Evolutionary conservation across 2,329 filamentous ascomycete species (phyloP).

Genomic region (Aspergillus brasiliensis): DNA sequence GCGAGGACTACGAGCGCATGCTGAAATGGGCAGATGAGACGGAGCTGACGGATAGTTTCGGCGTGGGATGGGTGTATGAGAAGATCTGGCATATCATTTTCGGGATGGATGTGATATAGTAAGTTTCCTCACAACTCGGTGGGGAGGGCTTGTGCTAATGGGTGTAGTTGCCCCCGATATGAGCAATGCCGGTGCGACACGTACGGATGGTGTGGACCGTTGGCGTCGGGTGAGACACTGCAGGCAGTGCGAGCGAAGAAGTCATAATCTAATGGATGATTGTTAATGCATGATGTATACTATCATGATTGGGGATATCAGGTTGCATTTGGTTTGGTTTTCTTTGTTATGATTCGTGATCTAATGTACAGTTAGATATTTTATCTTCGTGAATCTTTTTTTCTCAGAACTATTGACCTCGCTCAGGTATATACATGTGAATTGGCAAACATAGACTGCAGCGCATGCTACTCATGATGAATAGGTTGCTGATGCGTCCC

Average conservation of each 20-base stretch:
- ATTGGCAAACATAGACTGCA: neutral
- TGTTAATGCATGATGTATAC: slow-evolving; percentile 11
- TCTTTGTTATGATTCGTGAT: slow-evolving; percentile 6
- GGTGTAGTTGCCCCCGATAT: slow-evolving; percentile 28
- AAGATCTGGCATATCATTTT: slow-evolving; percentile 40
- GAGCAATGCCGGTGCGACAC: slow-evolving; percentile 35
- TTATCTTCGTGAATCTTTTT: neutral
- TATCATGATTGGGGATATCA: slow-evolving; percentile 8
- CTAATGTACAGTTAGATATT: slow-evolving; percentile 12
- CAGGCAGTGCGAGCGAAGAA: slow-evolving; percentile 23
- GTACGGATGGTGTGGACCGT: slow-evolving; percentile 34
- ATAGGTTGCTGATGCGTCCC: slow-evolving; percentile 23
- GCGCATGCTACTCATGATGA: slow-evolving; percentile 11
- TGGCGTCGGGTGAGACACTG: slow-evolving; percentile 31
- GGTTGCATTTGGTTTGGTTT: slow-evolving; percentile 6
- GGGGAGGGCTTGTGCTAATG: neutral
- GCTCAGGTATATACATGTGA: slow-evolving; percentile 8
- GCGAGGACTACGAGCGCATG: slow-evolving; percentile 35
- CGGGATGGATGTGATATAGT: slow-evolving; percentile 31
- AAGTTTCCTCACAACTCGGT: neutral
- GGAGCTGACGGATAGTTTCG: slow-evolving; percentile 32
- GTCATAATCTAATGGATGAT: slow-evolving; percentile 7
- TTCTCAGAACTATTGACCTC: slow-evolving; percentile 8
- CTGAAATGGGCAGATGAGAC: slow-evolving; percentile 35
- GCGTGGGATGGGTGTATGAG: slow-evolving; percentile 35